Evolutionary conservation across 306 rosid genomes (phyloP).

Genomic region (Cicer judaicum): DNA sequence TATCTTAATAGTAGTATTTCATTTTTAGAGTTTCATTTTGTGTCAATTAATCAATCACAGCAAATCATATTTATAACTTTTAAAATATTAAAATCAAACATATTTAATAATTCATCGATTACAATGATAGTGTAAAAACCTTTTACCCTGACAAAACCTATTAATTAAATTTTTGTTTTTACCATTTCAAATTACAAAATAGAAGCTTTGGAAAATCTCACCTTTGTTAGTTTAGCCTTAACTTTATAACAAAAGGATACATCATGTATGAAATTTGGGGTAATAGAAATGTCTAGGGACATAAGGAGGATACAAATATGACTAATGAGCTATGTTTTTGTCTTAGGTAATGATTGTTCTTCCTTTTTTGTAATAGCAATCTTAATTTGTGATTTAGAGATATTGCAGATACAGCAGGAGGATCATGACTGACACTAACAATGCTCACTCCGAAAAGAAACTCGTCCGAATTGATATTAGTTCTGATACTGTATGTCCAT

Average conservation of each 20-base stretch:
- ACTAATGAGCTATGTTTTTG: not conserved
- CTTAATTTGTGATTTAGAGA: conserved; percentile 44
- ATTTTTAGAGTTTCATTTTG: no score
- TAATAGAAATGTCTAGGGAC: not conserved
- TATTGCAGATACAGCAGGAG: conserved; percentile 50
- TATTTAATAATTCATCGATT: no score
- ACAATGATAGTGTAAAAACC: no score
- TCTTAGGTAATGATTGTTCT: conserved; percentile 1
- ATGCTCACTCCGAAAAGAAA: conserved; percentile 56
- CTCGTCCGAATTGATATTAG: conserved; percentile 67
- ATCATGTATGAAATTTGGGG: conserved; percentile 23
- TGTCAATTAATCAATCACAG: no score
- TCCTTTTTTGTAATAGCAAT: conserved; percentile 32
- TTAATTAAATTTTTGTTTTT: not conserved
- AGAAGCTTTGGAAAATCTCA: not conserved
- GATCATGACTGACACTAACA: conserved; percentile 61
- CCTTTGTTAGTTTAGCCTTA: conserved; percentile 12
- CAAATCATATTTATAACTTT: no score
- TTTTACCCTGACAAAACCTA: no score
- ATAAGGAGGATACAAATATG: conserved; percentile 1
- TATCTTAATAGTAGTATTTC: not conserved
- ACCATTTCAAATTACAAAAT: not conserved
- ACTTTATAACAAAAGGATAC: not conserved
- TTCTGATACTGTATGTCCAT: conserved; percentile 90
- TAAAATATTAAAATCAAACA: no score